phyloP scores from a whole-genome alignment of 2,329 filamentous ascomycete species.

The Diaporthe amygdali region DNA sequence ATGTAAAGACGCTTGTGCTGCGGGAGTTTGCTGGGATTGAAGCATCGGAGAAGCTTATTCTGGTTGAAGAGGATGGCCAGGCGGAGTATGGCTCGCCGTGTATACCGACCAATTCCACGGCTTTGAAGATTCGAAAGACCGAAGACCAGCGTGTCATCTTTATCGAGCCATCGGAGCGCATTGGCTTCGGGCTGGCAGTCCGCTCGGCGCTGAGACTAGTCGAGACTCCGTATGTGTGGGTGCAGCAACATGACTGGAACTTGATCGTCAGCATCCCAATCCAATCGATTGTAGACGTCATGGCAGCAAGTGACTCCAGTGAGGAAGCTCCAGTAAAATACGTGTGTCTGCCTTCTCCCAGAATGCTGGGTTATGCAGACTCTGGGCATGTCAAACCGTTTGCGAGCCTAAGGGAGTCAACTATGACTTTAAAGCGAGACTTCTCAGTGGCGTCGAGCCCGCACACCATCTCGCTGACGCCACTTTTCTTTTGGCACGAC shows the following conservation, averaged over 20 bases:
- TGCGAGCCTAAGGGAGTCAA: conserved; percentile 46
- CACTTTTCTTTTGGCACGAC: conserved; percentile 65
- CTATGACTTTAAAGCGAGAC: conserved; percentile 45
- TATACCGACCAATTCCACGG: conserved; percentile 37
- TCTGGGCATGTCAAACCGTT: conserved; percentile 51
- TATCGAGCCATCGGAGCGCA: conserved; percentile 49
- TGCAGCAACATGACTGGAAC: conserved; percentile 64
- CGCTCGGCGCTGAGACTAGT: conserved; percentile 54
- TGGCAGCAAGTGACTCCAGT: conserved; percentile 41
- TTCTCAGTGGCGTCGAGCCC: conserved; percentile 34
- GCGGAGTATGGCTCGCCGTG: conserved; percentile 54
- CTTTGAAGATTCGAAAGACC: conserved; percentile 41
- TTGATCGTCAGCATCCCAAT: conserved; percentile 52
- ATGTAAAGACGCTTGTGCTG: conserved; percentile 49
- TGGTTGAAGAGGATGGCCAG: conserved; percentile 32
- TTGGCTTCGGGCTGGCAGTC: conserved; percentile 60
- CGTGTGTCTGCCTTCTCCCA: conserved; percentile 56
- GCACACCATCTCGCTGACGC: conserved; percentile 50
- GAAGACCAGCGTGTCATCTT: conserved; percentile 47
- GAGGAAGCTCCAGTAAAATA: conserved; percentile 50
- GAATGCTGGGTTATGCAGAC: conserved; percentile 56
- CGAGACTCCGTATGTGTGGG: conserved; percentile 58
- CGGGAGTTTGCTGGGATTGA: conserved; percentile 30
- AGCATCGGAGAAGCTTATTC: neutral
- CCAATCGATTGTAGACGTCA: conserved; percentile 47